Base-by-base conservation (phyloP, 176 grass and related monocot species). In the Ananas comosus region DNA sequence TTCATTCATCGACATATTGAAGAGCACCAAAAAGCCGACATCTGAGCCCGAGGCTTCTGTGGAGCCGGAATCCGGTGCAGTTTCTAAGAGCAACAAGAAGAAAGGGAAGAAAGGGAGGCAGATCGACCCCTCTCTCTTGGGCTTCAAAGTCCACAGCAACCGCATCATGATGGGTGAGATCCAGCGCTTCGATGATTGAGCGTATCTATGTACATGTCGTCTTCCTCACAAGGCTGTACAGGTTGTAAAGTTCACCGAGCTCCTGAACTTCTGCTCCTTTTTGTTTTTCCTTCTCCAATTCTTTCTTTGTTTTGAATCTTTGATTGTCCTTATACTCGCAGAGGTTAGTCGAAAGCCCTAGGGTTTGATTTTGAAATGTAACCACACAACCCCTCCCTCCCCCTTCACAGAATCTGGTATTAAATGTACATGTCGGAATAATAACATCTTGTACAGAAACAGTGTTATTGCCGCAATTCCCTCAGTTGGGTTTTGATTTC, bases 91-190 rank as follows among this genome's bases (percentile, higher is more conserved):
- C 3, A 65, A 57, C 1, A 99, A 94, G 87, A 93, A 91, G 85
- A 93, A 93, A 75, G 58, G 84, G 2, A 99, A 99, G 85, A 99
- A 94, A 81, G 95, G 95, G 64, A 89, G 86, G 49, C 95, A 99
- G 70, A 99, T 99, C 12, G 95, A 99, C 74, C 95, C 95, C 10
- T 92, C 95, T 28, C 95, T 99, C 71, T 80, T 99, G 4, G 95
- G 95, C 29, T 99, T 99, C 81, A 99, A 99, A 71, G 87, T 99
- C 78, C 95, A 99, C 75, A 99, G 95, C 68, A 99, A 99, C 72
- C 84, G 95, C 68, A 94, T 94, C 64, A 84, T 99, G 90, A 99
- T 93, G 95, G 95, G 95, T 9, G 90, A 99, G 84, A 99, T 99
- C 69, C 85, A 94, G 58, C 86, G 95, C 50, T 85, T 74, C 11